These are phyloP conservation scores for Vaccinium macrocarpon DNA, from an alignment of 148 eudicot genomes.

Conservation along the genomic window DNA sequence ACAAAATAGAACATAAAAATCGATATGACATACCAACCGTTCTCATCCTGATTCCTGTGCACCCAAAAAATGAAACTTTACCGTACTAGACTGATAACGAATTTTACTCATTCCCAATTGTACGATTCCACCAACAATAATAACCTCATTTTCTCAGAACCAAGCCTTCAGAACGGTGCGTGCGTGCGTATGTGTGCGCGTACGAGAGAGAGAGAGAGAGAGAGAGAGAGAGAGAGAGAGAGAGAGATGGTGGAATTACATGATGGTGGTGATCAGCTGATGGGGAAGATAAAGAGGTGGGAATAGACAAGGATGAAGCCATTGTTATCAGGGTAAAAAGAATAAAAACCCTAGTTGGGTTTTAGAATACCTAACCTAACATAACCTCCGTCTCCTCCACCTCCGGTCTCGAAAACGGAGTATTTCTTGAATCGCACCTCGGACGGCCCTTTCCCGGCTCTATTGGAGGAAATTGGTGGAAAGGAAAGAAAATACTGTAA, in stretches of 20 bases:
- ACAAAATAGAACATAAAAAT: too few species aligned
- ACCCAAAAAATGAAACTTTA: neutral
- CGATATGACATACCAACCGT: neutral
- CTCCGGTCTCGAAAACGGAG: too few species aligned
- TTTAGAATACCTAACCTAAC: neutral
- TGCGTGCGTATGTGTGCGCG: too few species aligned
- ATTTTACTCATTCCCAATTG: neutral
- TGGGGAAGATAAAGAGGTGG: conserved; percentile 23
- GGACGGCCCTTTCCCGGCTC: too few species aligned
- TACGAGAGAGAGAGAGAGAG: neutral
- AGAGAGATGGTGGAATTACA: conserved; percentile 19
- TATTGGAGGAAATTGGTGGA: too few species aligned
- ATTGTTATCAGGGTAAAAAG: neutral
- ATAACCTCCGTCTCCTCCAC: too few species aligned
- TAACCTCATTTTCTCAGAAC: neutral
- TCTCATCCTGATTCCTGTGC: neutral
- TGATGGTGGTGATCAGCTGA: conserved; percentile 26
- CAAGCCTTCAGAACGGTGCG: neutral
- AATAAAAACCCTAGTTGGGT: neutral
- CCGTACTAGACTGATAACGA: neutral
- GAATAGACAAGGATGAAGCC: conserved; percentile 35
- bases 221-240: neutral
- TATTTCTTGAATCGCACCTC: too few species aligned
- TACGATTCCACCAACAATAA: neutral
- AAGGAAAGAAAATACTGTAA: too few species aligned